Evolutionary conservation across 805 yeast genomes (phyloP).

Genomic region (Suhomyces prunicola): DNA sequence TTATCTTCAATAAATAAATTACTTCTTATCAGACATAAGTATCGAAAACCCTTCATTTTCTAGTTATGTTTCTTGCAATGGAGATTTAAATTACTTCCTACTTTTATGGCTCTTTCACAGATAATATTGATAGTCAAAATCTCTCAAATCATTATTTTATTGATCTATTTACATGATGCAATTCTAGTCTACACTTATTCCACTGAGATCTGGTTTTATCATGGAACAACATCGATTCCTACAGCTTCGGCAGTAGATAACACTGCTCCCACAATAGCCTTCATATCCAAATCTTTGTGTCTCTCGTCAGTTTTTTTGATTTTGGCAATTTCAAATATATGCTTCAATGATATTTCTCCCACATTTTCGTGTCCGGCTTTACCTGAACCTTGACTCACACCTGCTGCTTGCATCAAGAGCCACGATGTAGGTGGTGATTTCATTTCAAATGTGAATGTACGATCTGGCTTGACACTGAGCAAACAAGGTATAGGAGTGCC

Average conservation of each 20-base stretch:
- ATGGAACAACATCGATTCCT: constrained; percentile 81
- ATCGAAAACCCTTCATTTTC: too few relatives aligned
- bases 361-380: constrained; percentile 57
- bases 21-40: not conserved
- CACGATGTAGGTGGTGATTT: constrained; percentile 91
- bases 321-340: constrained; percentile 91
- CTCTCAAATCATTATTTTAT: not conserved
- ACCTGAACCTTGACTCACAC: constrained; percentile 74
- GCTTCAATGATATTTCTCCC: constrained; percentile 76
- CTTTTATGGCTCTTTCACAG: too few relatives aligned
- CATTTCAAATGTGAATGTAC: constrained; percentile 80
- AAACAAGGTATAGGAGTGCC: constrained; percentile 89
- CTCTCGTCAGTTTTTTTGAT: constrained; percentile 84
- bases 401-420: constrained; percentile 78
- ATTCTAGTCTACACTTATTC: not conserved
- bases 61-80: too few relatives aligned
- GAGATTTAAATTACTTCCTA: too few relatives aligned
- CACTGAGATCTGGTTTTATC: constrained; percentile 5
- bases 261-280: constrained; percentile 76
- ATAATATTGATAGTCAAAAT: too few relatives aligned
- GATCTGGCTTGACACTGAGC: constrained; percentile 86
- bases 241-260: constrained; percentile 85
- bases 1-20: not conserved
- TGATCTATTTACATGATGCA: constrained; percentile 1
- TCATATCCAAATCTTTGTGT: constrained; percentile 66